These are phyloP conservation scores for Xylaria scruposa DNA, from an alignment of 495 filamentous ascomycete species.

Conservation along the genomic window DNA sequence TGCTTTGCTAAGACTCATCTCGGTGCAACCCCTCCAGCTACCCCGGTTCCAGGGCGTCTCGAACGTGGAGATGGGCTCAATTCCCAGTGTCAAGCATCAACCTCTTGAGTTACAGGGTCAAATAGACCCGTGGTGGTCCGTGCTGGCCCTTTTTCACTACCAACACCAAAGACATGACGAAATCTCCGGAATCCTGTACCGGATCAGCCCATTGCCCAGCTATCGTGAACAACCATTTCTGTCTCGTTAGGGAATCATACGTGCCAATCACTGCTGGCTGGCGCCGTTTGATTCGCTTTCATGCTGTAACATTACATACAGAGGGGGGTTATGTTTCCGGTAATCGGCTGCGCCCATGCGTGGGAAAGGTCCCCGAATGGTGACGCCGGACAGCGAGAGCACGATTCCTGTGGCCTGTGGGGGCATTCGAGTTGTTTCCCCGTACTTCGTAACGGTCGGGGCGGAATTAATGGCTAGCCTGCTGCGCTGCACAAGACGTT, in stretches of 20 bases:
- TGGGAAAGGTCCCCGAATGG: conserved; percentile 15
- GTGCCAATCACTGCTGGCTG: conserved; percentile 9
- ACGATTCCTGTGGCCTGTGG: conserved; percentile 3
- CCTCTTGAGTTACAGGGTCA: neutral
- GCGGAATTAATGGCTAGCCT: conserved; percentile 7
- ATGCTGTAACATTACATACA: conserved; percentile 10
- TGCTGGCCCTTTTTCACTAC: neutral
- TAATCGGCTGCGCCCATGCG: conserved; percentile 15
- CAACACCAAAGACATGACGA: conserved; percentile 5
- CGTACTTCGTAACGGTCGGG: conserved; percentile 21
- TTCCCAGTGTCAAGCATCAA: neutral
- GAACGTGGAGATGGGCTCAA: conserved; percentile 21
- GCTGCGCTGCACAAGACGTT: neutral
- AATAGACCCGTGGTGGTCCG: neutral
- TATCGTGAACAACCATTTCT: neutral
- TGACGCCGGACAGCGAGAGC: conserved; percentile 27
- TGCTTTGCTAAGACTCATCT: conserved; percentile 14
- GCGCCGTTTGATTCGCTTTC: neutral
- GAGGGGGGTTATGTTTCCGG: conserved; percentile 14
- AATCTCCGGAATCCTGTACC: conserved; percentile 18
- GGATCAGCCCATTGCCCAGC: conserved; percentile 19
- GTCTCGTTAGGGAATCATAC: neutral
- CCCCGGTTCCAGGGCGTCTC: conserved; percentile 19
- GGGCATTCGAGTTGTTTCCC: conserved; percentile 6
- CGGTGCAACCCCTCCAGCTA: conserved; percentile 21